Evolutionary conservation across 1,284 basidiomycete genomes (phyloP), one percentile per base, ranked within the genome.

Genomic region (Microbotryomycetes sp.): DNA sequence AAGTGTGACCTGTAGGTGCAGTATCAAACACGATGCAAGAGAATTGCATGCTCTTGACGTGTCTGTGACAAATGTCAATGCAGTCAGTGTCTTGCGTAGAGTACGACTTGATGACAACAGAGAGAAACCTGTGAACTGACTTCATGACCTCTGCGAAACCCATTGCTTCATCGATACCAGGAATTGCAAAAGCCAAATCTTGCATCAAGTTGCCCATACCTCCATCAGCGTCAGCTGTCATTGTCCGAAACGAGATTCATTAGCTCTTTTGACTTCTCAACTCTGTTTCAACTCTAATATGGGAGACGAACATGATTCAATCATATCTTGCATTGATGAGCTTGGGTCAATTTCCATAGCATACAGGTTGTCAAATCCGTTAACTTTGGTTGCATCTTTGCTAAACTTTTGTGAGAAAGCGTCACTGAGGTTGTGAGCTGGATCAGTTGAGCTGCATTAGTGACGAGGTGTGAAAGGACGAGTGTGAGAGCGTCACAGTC

Each of bases 111-210:
- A 29, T n/a, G 15, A 25, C 30, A 23, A 14, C 29, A 16, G 4
- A 6, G 32, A 7, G 51, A 22, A 42, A 30, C 30, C 2, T 26
- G 4, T 14, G 3, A 23, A 79, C 83, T 65, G 65, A 92, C 91
- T 98, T 98, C 96, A 98, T 99, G 77, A 99, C 96, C 77, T 99
- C 94, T 0, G 94, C 96, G 72, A 99, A 99, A 63, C 92, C 94
- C 94, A 99, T 98, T 3, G 94, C 94, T 77, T 99, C 94, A 74
- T 99, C 94, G 1, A 99, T 94, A 79, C 94, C 94, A 0, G 94
- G 94, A 64, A 99, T 98, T 1, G 96, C 93, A 73, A 98, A 99
- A 0, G 94, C 96, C 46, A 98, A 82, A 78, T 98, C 94, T 76
- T 98, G 94, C 92, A 98, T 97, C 90, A 99, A 97, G 67, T 88